These are phyloP conservation scores for Plenodomus lindquistii DNA, from an alignment of 2,329 filamentous ascomycete species.

Conservation along the genomic window DNA sequence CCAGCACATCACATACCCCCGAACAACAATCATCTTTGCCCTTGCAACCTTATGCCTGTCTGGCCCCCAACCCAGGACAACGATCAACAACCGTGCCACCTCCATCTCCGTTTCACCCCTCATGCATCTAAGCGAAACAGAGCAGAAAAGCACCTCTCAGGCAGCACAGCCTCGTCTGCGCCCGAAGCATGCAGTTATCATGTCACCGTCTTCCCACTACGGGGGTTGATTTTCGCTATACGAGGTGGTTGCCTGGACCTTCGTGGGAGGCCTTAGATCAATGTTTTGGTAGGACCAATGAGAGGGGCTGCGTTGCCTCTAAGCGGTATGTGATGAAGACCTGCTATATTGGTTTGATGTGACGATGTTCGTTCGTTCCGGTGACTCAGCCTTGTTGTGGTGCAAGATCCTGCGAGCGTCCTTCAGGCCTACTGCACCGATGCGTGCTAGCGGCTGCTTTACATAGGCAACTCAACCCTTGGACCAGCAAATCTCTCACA, in stretches of 20 bases:
- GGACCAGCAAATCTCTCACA: neutral
- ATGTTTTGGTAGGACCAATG: neutral
- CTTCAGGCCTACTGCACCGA: too few relatives aligned
- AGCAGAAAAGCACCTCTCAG: neutral
- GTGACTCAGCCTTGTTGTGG: too few relatives aligned
- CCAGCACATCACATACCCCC: too few relatives aligned
- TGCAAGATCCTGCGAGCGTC: too few relatives aligned
- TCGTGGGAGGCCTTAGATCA: neutral
- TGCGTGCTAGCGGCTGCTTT: neutral
- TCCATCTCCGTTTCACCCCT: neutral
- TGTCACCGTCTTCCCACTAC: neutral
- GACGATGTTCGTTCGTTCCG: too few relatives aligned
- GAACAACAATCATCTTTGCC: neutral
- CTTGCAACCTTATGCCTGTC: neutral
- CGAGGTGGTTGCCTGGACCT: neutral
- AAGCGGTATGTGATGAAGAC: too few relatives aligned
- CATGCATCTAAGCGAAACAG: neutral
- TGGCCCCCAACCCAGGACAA: neutral
- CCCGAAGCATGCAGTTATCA: neutral
- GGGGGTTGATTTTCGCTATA: neutral
- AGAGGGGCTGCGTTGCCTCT: too few relatives aligned
- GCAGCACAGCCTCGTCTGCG: neutral
- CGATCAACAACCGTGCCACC: neutral
- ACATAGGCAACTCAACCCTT: neutral
- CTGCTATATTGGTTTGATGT: too few relatives aligned